Base-by-base conservation (phyloP, 306 rosid species). In the Trichosanthes truncata region DNA sequence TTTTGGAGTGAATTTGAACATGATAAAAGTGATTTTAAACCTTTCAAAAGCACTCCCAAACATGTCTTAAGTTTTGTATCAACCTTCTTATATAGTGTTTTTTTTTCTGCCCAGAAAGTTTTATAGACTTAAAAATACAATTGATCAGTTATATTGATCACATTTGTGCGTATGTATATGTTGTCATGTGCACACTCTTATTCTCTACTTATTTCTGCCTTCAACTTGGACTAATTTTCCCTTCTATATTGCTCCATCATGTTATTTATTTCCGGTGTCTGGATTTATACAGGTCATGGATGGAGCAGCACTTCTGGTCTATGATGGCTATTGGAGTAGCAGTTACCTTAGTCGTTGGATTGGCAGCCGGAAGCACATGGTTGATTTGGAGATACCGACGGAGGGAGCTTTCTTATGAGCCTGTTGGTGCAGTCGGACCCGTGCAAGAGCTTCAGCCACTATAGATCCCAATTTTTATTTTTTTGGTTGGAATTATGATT, bases 401-500 rank as follows among this genome's bases (percentile, higher is more conserved):
- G 55, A 84, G 72, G 77, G 75, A 26, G 40, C 43, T 49, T 80
- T 59, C 83, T 7, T 87, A 87, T 21, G 81, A 85, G 78, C 88
- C 84, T 23, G 77, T 87, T 14, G 80, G 69, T 4, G 78, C 48
- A 11, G 60, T 14, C 57, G 81, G 69, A 57, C 83, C 85, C 1
- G 90, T 83, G 79, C 90, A 87, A 75, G 90, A 87, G 82, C 90
- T 87, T 85, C 90, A 87, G 74, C 88, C 87, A n/a, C 82, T 80
- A 38, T 36, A 81, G 21, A 76, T 35, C 20, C 26, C 25, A n/a
- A 4, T 26, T 43, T 33, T 23, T 31, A 2, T 63, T 41, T 40
- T 71, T 23, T 69, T 36, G 25, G 52, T 9, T 26, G 43, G 40
- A 41, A 18, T 52, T 57, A 51, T 53, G 73, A 31, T 52, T 79